Percentiles rank a stretch among this genome's conserved stretches.
phyloP scores from a whole-genome alignment of 805 yeast species.

The Candida mattraensis region DNA sequence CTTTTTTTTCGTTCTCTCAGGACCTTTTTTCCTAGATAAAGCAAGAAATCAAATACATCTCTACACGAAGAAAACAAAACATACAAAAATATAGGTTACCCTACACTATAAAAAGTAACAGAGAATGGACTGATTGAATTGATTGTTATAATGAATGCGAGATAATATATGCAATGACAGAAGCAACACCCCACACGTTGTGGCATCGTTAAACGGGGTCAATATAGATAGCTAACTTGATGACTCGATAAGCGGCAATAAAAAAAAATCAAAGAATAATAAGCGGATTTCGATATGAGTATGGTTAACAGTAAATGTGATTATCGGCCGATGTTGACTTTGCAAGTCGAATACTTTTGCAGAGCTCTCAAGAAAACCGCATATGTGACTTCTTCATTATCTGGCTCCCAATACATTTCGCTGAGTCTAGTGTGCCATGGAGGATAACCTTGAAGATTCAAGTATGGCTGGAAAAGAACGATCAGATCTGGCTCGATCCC shows the following conservation, averaged over 20 bases:
- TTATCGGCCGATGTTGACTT: slow-evolving; percentile 85
- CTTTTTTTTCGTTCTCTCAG: slow-evolving; percentile 14
- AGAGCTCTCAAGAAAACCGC: slow-evolving; percentile 80
- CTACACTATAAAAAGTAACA: background rate
- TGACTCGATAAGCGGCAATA: no score
- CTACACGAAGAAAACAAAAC: slow-evolving; percentile 9
- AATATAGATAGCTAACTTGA: slow-evolving; percentile 6
- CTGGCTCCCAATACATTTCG: slow-evolving; percentile 90
- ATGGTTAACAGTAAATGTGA: slow-evolving; percentile 1
- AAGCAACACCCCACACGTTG: slow-evolving; percentile 4
- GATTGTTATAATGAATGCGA: slow-evolving; percentile 1
- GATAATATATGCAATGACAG: slow-evolving; percentile 10
- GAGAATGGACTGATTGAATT: background rate
- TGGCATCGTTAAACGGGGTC: no score
- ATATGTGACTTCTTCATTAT: slow-evolving; percentile 76
- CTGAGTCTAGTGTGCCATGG: slow-evolving; percentile 96
- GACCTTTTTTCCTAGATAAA: slow-evolving; percentile 10
- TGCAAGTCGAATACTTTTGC: slow-evolving; percentile 73
- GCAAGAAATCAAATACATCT: slow-evolving; percentile 4
- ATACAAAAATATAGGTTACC: no score
- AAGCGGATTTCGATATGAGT: slow-evolving; percentile 1
- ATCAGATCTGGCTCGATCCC: slow-evolving; percentile 93
- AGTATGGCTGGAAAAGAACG: slow-evolving; percentile 77
- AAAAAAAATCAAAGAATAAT: no score
- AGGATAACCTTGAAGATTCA: slow-evolving; percentile 92